These are phyloP conservation scores for Diaporthe citrichinensis DNA, from an alignment of 2,329 filamentous ascomycete genomes.

Conservation along the genomic window DNA sequence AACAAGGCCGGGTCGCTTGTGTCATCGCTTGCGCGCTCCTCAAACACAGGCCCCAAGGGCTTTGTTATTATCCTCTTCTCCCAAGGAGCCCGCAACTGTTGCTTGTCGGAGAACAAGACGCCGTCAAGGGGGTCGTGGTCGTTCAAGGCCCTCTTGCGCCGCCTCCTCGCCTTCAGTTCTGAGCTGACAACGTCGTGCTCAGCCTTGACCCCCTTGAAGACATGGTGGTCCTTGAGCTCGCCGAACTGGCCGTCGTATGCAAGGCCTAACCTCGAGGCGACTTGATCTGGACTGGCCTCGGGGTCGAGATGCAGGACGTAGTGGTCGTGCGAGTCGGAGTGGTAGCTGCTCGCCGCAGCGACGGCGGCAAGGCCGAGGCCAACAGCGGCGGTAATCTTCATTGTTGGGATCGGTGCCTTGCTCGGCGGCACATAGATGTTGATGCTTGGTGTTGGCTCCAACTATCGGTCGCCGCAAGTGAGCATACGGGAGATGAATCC, in stretches of 20 bases:
- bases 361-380: constrained; percentile 69
- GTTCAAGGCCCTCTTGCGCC: constrained; percentile 72
- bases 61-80: constrained; percentile 66
- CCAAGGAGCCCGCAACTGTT: constrained; percentile 64
- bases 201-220: constrained; percentile 82
- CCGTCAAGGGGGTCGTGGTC: constrained; percentile 76
- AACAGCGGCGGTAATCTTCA: constrained; percentile 62
- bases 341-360: constrained; percentile 60
- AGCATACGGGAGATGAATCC: not conserved
- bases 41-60: constrained; percentile 47
- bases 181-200: constrained; percentile 71
- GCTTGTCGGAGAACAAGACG: constrained; percentile 86
- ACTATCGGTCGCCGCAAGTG: not conserved
- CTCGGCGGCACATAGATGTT: constrained; percentile 18
- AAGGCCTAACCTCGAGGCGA: constrained; percentile 82
- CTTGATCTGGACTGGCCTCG: constrained; percentile 73
- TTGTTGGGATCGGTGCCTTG: constrained; percentile 46
- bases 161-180: constrained; percentile 66
- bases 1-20: constrained; percentile 49
- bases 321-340: constrained; percentile 89
- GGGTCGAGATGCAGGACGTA: constrained; percentile 91
- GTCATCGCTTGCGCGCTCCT: constrained; percentile 43
- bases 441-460: constrained; percentile 4
- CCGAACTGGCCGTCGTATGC: constrained; percentile 86
- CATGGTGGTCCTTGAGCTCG: constrained; percentile 83